Conservation (phyloP, 2,329 filamentous ascomycete genomes). For the Penicillium hordei region DNA sequence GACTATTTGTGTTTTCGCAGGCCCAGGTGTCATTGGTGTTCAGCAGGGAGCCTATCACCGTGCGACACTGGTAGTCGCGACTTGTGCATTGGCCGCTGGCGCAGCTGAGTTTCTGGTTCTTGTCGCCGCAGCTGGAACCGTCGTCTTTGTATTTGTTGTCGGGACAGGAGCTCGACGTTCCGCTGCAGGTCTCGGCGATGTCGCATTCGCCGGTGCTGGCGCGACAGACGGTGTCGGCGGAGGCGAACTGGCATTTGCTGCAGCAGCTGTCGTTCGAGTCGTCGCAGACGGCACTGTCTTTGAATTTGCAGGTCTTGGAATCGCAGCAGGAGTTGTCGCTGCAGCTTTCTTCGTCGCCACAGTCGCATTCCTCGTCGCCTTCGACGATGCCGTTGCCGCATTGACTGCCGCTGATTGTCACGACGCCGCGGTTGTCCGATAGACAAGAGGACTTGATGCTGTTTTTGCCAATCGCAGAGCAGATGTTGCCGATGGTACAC, state of each 20-base stretch:
- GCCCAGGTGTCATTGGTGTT: constrained; percentile 75
- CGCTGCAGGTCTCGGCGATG: constrained; percentile 78
- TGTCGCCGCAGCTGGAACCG: constrained; percentile 67
- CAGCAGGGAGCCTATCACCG: constrained; percentile 73
- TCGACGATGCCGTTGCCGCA: constrained; percentile 99
- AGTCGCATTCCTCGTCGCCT: constrained; percentile 91
- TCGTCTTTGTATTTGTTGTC: constrained; percentile 67
- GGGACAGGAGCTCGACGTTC: constrained; percentile 71
- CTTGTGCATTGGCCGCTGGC: constrained; percentile 94
- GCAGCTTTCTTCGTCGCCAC: constrained; percentile 74
- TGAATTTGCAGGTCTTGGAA: constrained; percentile 82
- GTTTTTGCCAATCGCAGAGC: constrained; percentile 75
- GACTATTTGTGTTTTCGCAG: constrained; percentile 59
- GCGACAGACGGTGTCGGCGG: constrained; percentile 73
- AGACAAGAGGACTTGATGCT: constrained; percentile 76
- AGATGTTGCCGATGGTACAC: constrained; percentile 92
- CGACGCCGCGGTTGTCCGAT: constrained; percentile 79
- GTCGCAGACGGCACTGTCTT: constrained; percentile 70
- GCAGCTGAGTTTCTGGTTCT: constrained; percentile 62
- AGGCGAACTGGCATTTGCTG: constrained; percentile 44
- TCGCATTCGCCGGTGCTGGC: constrained; percentile 78
- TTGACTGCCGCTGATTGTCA: constrained; percentile 76
- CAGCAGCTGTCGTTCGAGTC: constrained; percentile 52
- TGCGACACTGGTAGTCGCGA: constrained; percentile 83
- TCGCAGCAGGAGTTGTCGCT: constrained; percentile 79